These are phyloP conservation scores for Komagataella populi DNA, from an alignment of 805 yeast genomes.

Conservation along the genomic window DNA sequence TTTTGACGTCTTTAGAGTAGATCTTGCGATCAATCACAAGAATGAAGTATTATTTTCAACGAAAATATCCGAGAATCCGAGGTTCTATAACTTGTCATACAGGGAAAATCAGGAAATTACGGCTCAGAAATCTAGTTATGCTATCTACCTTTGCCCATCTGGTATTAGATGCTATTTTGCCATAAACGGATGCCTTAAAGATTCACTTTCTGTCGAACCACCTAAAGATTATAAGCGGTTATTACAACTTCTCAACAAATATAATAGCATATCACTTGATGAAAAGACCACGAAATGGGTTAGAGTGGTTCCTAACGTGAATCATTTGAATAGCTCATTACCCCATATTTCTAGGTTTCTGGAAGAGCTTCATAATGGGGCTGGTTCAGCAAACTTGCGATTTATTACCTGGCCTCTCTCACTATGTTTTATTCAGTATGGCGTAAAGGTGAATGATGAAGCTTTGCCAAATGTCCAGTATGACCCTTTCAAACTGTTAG, in stretches of 20 bases:
- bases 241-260: slow-evolving; percentile 21
- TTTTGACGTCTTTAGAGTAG: neutral
- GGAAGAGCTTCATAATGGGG: slow-evolving; percentile 14
- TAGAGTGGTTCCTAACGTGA: slow-evolving; percentile 51
- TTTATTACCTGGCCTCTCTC: slow-evolving; percentile 63
- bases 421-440: slow-evolving; percentile 47
- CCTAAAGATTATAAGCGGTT: slow-evolving; percentile 27
- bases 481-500: neutral
- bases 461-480: neutral
- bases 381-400: slow-evolving; percentile 34
- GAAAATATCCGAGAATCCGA: slow-evolving; percentile 8
- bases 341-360: slow-evolving; percentile 47
- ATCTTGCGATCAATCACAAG: slow-evolving; percentile 16
- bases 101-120: slow-evolving; percentile 3
- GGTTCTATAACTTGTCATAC: slow-evolving; percentile 10
- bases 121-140: slow-evolving; percentile 6
- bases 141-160: slow-evolving; percentile 39
- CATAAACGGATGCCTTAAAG: slow-evolving; percentile 16
- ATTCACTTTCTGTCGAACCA: slow-evolving; percentile 21
- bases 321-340: slow-evolving; percentile 56
- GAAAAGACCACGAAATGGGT: slow-evolving; percentile 33
- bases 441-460: neutral
- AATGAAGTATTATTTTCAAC: slow-evolving; percentile 29
- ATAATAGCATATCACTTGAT: slow-evolving; percentile 14
- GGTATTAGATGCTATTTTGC: slow-evolving; percentile 36